A percentile compares a stretch with the other conserved stretches of the same genome.
Conservation (phyloP, 495 filamentous ascomycete genomes). For the Penicillium turbatum region DNA sequence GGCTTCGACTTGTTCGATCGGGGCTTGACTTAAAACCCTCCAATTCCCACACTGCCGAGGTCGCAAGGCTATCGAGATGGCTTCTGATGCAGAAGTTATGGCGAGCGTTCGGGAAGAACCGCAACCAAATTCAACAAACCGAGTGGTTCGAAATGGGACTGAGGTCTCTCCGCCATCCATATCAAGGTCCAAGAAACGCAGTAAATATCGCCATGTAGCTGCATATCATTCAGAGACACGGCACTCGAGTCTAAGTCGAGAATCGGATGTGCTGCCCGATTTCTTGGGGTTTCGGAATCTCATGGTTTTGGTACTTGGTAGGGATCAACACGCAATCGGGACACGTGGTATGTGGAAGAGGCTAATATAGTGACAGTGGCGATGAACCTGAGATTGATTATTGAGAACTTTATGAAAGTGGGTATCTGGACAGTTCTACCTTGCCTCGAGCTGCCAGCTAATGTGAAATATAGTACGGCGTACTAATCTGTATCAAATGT, state of each 20-base stretch:
- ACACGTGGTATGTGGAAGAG: background rate
- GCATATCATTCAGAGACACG: conserved; percentile 69
- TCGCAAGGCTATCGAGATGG: conserved; percentile 13
- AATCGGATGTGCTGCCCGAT: conserved; percentile 66
- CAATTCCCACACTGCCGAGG: background rate
- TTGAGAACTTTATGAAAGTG: conserved; percentile 97
- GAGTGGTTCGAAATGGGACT: conserved; percentile 1
- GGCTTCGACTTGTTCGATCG: background rate
- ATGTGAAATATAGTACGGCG: conserved; percentile 65
- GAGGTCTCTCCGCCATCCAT: conserved; percentile 5
- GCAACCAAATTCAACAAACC: conserved; percentile 5
- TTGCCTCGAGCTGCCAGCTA: conserved; percentile 2
- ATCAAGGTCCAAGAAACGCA: conserved; percentile 24
- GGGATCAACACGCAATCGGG: conserved; percentile 10
- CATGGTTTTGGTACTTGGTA: conserved; percentile 91
- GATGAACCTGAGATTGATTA: conserved; percentile 85
- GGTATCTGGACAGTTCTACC: conserved; percentile 5
- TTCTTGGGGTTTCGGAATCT: conserved; percentile 93
- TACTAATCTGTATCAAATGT: conserved; percentile 86
- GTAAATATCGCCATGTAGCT: conserved; percentile 82
- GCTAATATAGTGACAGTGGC: conserved; percentile 56
- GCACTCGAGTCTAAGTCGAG: conserved; percentile 81
- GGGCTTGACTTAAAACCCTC: background rate
- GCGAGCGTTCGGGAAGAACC: conserved; percentile 13
- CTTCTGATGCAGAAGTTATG: conserved; percentile 16